Evolutionary conservation across 352 stramenopile genomes (phyloP).

Genomic region (Phytophthora foliorum): DNA sequence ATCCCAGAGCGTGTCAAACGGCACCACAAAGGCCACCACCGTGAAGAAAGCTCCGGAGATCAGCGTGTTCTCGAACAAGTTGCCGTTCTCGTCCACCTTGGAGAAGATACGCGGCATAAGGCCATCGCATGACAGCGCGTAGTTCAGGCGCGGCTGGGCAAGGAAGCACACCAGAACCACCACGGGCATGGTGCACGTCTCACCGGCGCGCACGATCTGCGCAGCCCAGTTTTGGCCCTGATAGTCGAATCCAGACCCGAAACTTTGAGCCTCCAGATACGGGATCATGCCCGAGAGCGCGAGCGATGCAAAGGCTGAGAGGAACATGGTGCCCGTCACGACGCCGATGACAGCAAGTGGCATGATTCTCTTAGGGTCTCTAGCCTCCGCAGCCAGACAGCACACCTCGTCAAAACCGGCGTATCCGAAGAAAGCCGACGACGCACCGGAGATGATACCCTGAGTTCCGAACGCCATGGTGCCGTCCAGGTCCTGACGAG

Average conservation of each 20-base stretch:
- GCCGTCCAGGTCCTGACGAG: conserved; percentile 35
- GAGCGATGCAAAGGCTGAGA: conserved; percentile 82
- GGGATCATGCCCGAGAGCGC: conserved; percentile 86
- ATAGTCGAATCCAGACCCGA: conserved; percentile 57
- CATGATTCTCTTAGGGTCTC: conserved; percentile 83
- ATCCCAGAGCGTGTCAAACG: conserved; percentile 86
- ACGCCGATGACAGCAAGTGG: conserved; percentile 87
- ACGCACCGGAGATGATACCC: conserved; percentile 82
- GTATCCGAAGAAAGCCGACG: conserved; percentile 94
- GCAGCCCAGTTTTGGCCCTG: conserved; percentile 57
- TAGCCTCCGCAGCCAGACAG: conserved; percentile 87
- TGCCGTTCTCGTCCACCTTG: conserved; percentile 82
- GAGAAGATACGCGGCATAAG: conserved; percentile 93
- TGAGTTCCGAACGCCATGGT: conserved; percentile 48
- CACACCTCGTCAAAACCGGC: conserved; percentile 96
- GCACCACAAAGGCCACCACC: conserved; percentile 71
- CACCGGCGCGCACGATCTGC: conserved; percentile 46
- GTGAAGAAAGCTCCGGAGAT: conserved; percentile 77
- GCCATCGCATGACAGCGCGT: conserved; percentile 93
- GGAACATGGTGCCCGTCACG: conserved; percentile 77
- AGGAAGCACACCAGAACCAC: conserved; percentile 95
- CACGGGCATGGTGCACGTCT: conserved; percentile 68
- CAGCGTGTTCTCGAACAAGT: conserved; percentile 83
- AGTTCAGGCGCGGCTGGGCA: conserved; percentile 94
- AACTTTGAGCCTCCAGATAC: conserved; percentile 47